phyloP scores from a whole-genome alignment of 257 asterid genomes.

The Ocimum tenuiflorum region DNA sequence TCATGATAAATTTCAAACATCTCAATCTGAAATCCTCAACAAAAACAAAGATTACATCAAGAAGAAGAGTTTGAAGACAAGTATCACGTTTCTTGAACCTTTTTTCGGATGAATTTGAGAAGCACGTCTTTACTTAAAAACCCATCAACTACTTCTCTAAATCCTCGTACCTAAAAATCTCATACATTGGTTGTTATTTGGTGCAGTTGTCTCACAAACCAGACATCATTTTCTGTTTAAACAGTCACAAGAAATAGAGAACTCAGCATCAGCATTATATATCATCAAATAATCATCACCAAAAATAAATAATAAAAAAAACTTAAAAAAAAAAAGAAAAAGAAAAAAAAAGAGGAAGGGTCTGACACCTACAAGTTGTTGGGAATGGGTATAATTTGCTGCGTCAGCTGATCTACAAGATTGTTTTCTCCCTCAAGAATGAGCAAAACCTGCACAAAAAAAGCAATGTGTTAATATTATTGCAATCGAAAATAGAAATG shows the following conservation, averaged over 20 bases:
- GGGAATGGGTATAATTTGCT: slow-evolving; percentile 38
- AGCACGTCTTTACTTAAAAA: neutral
- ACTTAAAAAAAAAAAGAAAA: too few relatives aligned
- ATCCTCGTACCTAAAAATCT: neutral
- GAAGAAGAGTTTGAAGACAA: neutral
- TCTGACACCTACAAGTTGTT: slow-evolving; percentile 19
- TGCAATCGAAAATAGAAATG: neutral
- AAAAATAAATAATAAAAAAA: too few relatives aligned
- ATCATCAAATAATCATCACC: too few relatives aligned
- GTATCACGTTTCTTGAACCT: neutral
- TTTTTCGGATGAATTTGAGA: neutral
- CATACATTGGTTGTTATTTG: neutral
- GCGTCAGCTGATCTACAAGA: slow-evolving; percentile 31
- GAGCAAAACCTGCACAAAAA: slow-evolving; percentile 39
- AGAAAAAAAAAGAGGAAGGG: too few relatives aligned
- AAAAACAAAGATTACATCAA: too few relatives aligned
- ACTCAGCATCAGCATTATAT: too few relatives aligned
- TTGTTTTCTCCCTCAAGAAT: slow-evolving; percentile 56
- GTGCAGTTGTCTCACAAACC: neutral
- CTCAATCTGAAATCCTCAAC: too few relatives aligned
- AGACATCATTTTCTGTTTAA: slow-evolving; percentile 3
- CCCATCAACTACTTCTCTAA: neutral
- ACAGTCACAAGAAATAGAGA: neutral
- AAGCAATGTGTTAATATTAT: neutral
- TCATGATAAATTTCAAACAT: too few relatives aligned